Base-by-base conservation (phyloP, 140 eudicot genomes). In the Stevia rebaudiana region DNA sequence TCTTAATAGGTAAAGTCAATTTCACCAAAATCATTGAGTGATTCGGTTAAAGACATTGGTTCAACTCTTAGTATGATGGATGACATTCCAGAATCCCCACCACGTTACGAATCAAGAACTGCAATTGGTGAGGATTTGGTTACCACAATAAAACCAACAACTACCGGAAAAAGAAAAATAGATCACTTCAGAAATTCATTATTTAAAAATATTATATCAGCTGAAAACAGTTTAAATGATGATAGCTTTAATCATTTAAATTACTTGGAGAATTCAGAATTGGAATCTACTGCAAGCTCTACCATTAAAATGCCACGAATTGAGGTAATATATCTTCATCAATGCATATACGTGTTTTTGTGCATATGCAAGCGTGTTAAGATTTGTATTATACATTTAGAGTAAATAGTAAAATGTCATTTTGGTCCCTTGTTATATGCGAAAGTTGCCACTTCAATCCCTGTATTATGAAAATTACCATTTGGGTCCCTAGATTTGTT, bases 291-390 rank as follows among this genome's bases (percentile, higher is more conserved):
- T 67, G 74, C 67, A 46, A 70, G 61, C 24, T 65, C 70, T 31
- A 51, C 67, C 40, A 52, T 71, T 7, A 78, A 77, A 74, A 77
- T 73, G 68, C 60, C 47, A 36, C 69, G 73, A 35, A 60, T 52
- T 44, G 76, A 81, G 83, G 87, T 78, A 78, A 73, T 40, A 36
- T 30, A 42, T 56, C 54, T 37, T 39, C 51, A 43, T 16, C 30
- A 61, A 17, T 22, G 24, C 24, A 17, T 37, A 11, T 61, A 16
- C 16, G 40, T 70, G 54, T 31, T 8, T 41, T 4, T 46, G 30
- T 39, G 19, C 18, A 16, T 68, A 11, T 41, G 63, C 16, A 4
- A 23, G 31, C 24, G 21, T 55, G 39, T 69, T 57, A 69, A 36
- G 57, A 11, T 33, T 58, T 69, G 59, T 59, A 31, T 47, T 19